Evolutionary conservation across 164 flowering plant species (phyloP).

Genomic region (Litsea cubeba): DNA sequence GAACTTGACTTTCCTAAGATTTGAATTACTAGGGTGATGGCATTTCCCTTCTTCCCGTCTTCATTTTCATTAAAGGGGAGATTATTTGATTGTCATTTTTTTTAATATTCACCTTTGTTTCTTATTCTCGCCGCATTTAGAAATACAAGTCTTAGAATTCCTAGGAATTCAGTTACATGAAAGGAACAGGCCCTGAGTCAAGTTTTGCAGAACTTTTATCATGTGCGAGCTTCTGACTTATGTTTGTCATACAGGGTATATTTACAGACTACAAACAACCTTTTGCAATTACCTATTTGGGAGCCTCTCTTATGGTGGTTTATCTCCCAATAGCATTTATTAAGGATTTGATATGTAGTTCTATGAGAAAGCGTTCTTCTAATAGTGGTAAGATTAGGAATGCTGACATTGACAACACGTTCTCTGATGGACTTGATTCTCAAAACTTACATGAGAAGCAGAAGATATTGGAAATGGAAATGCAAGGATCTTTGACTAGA

Average conservation of each 20-base stretch:
- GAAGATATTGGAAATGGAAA: constrained; percentile 24
- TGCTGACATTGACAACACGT: constrained; percentile 2
- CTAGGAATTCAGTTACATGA: too few relatives aligned
- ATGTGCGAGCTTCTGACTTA: not conserved
- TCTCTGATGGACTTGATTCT: constrained; percentile 31
- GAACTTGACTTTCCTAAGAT: too few relatives aligned
- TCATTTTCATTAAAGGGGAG: not conserved
- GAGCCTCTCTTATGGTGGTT: constrained; percentile 56
- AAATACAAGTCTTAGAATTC: not conserved
- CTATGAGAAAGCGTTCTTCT: constrained; percentile 2
- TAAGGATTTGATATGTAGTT: constrained; percentile 36
- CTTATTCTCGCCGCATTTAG: not conserved
- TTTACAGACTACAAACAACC: constrained; percentile 55
- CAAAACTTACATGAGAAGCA: constrained; percentile 25
- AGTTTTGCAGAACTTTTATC: not conserved
- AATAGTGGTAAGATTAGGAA: constrained; percentile 4
- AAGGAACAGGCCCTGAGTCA: too few relatives aligned
- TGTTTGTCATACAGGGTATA: constrained; percentile 42
- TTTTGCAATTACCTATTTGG: constrained; percentile 58
- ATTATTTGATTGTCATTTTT: not conserved
- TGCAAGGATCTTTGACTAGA: constrained; percentile 15
- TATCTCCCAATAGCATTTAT: constrained; percentile 49
- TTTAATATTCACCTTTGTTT: not conserved
- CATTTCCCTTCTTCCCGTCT: too few relatives aligned
- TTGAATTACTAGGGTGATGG: too few relatives aligned